Base-by-base conservation (phyloP, 441 rosid genomes). In the Jatropha podagrica region DNA sequence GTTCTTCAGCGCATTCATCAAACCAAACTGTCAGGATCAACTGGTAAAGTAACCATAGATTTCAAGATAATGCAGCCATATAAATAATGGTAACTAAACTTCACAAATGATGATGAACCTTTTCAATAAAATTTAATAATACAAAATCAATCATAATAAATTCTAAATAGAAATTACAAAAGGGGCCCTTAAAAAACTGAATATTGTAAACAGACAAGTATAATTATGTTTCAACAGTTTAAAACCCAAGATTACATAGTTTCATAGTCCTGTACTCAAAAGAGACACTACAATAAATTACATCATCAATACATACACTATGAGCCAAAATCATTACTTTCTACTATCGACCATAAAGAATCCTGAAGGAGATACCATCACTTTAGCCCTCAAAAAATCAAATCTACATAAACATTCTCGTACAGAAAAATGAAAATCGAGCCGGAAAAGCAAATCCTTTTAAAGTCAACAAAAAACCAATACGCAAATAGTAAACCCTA, bases 321-420 rank as follows among this genome's bases (percentile, higher is more conserved):
- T 59, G 12, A 75, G 7, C 76, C 67, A 68, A 27, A 56, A 68
- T 73, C 62, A 76, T 80, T 73, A 56, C 68, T 48, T 68, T 51
- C 74, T 11, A 38, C 14, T 42, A 3, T 44, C 40, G 2, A 42
- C 60, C 18, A 71, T 51, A 40, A 38, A 44, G 8, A 62, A 72
- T 4, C 40, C 42, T 41, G 44, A 72, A 58, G 27, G 46, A 68
- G 55, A 63, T 78, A 44, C 42, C 61, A 72, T 55, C 73, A 74
- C n/a, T 23, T 20, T 58, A 58, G 12, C 62, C 14, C 13, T 51
- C 12, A 7, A n/a, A 20, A 59, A 74, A 69, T 55, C 23, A 3
- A 54, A 27, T 38, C 62, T 8, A 48, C 56, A 60, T 12, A 65
- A 11, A 20, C 1, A 41, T 27, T 64, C n/a, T 52, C 3, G 32